Percentiles rank a stretch among this genome's conserved stretches.
Conservation (phyloP, 768 basidiomycete species). For the Psilocybe subaeruginosa region DNA sequence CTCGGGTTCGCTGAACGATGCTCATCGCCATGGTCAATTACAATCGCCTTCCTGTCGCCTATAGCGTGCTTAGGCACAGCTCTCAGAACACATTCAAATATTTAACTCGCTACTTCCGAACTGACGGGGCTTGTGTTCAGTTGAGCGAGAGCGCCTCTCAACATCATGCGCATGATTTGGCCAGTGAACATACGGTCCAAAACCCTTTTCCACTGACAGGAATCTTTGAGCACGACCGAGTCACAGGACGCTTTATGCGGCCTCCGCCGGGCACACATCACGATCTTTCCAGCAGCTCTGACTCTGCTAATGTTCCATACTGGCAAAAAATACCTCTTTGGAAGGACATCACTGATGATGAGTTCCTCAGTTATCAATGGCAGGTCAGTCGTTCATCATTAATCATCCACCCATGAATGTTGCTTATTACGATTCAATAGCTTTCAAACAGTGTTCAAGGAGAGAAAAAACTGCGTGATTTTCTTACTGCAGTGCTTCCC, state of each 20-base stretch:
- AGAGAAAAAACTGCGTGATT: neutral
- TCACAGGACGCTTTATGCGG: no score
- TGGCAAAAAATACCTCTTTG: neutral
- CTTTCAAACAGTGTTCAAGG: neutral
- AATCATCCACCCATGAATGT: no score
- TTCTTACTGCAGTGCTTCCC: neutral
- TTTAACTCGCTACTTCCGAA: neutral
- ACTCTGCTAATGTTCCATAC: neutral
- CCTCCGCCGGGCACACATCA: no score
- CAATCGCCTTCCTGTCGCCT: neutral
- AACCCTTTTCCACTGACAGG: neutral
- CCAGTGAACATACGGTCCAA: neutral
- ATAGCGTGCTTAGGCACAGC: neutral
- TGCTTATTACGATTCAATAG: neutral
- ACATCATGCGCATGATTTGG: neutral
- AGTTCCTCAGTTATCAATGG: neutral
- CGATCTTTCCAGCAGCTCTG: neutral
- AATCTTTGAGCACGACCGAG: no score
- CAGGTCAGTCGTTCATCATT: neutral
- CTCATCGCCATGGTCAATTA: neutral
- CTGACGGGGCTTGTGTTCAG: neutral
- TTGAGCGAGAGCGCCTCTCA: neutral
- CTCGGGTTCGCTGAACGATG: neutral
- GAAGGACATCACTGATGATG: neutral
- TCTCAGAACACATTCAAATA: neutral